phyloP scores from a whole-genome alignment of 441 rosid genomes.

The Viola pubescens region DNA sequence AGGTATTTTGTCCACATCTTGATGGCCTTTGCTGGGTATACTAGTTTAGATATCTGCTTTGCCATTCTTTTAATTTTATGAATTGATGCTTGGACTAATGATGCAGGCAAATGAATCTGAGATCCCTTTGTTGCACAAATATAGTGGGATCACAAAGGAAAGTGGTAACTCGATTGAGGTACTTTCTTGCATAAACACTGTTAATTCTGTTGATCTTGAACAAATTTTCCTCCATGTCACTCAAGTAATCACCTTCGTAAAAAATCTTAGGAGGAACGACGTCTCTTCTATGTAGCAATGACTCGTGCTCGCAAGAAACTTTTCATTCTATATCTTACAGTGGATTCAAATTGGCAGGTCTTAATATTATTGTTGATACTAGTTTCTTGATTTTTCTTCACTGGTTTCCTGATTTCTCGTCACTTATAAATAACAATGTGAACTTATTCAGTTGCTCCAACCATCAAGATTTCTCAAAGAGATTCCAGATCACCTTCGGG shows the following conservation, averaged over 20 bases:
- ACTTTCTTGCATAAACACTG: conserved; percentile 19
- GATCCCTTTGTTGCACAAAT: conserved; percentile 79
- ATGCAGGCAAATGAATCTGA: conserved; percentile 91
- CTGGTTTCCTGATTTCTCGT: conserved; percentile 9
- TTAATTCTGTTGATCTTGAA: conserved; percentile 4
- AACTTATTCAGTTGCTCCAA: conserved; percentile 61
- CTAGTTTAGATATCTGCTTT: background rate
- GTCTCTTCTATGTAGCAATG: conserved; percentile 90
- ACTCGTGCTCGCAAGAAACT: conserved; percentile 89
- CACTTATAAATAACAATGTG: conserved; percentile 23
- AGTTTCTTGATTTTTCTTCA: conserved; percentile 9
- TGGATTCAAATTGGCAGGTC: conserved; percentile 98
- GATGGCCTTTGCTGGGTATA: background rate
- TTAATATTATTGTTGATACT: conserved; percentile 19
- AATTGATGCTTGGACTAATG: conserved; percentile 13
- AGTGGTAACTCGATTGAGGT: conserved; percentile 69
- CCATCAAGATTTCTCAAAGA: conserved; percentile 94
- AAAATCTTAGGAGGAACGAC: conserved; percentile 75
- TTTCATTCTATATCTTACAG: conserved; percentile 61
- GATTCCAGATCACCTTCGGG: conserved; percentile 74
- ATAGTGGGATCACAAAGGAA: conserved; percentile 41
- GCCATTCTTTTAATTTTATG: background rate
- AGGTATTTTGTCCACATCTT: conserved; percentile 41
- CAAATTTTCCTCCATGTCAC: conserved; percentile 6
- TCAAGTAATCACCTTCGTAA: conserved; percentile 17